Percentiles rank a stretch among this genome's conserved stretches.
Evolutionary conservation across 2,329 filamentous ascomycete species (phyloP).

Genomic region (Colletotrichum cordylinicola): DNA sequence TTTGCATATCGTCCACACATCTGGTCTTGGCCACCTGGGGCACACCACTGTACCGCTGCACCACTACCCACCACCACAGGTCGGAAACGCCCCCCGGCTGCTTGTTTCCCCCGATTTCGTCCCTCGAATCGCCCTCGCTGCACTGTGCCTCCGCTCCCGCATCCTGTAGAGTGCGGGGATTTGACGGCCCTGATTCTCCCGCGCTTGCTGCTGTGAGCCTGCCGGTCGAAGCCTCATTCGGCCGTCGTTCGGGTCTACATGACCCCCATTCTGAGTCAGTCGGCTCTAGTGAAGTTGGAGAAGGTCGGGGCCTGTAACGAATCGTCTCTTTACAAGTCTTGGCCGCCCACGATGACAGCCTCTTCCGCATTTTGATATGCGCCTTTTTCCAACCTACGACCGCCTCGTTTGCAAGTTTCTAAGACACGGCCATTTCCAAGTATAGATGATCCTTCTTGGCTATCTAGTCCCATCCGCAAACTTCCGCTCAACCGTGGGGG

Average conservation of each 20-base stretch:
- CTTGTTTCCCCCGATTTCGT: constrained; percentile 4
- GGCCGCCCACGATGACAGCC: neutral
- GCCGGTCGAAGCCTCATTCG: constrained; percentile 7
- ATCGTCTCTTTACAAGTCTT: constrained; percentile 5
- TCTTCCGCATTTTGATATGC: neutral
- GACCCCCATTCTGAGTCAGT: constrained; percentile 14
- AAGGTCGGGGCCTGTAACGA: neutral
- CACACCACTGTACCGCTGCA: constrained; percentile 1
- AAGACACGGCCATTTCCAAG: constrained; percentile 14
- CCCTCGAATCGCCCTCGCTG: constrained; percentile 3
- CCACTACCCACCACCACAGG: constrained; percentile 8
- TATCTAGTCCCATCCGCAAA: constrained; percentile 1
- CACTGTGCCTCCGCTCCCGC: constrained; percentile 22
- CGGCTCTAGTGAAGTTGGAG: constrained; percentile 7
- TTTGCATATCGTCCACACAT: neutral
- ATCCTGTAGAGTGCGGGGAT: constrained; percentile 20
- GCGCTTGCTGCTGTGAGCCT: constrained; percentile 2
- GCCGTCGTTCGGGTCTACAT: constrained; percentile 6
- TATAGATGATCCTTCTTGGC: constrained; percentile 19
- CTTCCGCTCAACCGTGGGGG: constrained; percentile 7
- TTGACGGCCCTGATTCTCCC: constrained; percentile 21
- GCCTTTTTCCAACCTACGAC: constrained; percentile 11
- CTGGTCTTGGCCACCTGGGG: neutral
- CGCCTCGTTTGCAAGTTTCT: constrained; percentile 10
- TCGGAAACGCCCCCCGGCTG: constrained; percentile 6